Evolutionary conservation across 495 filamentous ascomycete species (phyloP).

Genomic region (Trichoderma virens): DNA sequence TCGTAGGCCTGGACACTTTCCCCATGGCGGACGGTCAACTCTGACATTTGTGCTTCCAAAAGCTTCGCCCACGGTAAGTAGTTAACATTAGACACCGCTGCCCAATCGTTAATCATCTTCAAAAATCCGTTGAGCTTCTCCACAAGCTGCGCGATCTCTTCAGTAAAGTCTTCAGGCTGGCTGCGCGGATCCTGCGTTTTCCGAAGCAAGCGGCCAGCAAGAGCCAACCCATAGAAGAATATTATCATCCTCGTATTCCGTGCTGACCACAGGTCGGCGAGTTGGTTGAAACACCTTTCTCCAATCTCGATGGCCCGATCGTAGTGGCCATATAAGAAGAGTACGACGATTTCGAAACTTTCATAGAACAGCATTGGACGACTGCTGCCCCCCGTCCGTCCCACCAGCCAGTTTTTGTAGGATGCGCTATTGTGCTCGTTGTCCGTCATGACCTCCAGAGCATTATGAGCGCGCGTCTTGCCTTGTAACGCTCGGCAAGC

Average conservation of each 20-base stretch:
- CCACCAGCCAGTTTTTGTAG: constrained; percentile 54
- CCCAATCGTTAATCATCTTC: constrained; percentile 59
- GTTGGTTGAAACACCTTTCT: constrained; percentile 47
- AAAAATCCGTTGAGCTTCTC: constrained; percentile 45
- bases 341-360: constrained; percentile 58
- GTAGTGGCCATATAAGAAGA: constrained; percentile 72
- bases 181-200: constrained; percentile 46
- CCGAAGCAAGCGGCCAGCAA: constrained; percentile 56
- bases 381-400: constrained; percentile 30
- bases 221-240: constrained; percentile 61
- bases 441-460: constrained; percentile 61
- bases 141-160: constrained; percentile 49
- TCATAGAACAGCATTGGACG: constrained; percentile 65
- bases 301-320: constrained; percentile 61
- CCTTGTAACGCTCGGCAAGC: constrained; percentile 74
- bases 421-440: constrained; percentile 54
- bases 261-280: constrained; percentile 62
- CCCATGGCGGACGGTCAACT: constrained; percentile 56
- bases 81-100: constrained; percentile 64
- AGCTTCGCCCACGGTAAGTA: constrained; percentile 70
- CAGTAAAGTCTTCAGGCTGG: constrained; percentile 39
- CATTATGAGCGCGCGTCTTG: constrained; percentile 55
- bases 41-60: constrained; percentile 64
- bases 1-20: constrained; percentile 62
- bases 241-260: constrained; percentile 56